Evolutionary conservation across 1,284 basidiomycete species (phyloP).

Genomic region (Wolfiporia cocos): DNA sequence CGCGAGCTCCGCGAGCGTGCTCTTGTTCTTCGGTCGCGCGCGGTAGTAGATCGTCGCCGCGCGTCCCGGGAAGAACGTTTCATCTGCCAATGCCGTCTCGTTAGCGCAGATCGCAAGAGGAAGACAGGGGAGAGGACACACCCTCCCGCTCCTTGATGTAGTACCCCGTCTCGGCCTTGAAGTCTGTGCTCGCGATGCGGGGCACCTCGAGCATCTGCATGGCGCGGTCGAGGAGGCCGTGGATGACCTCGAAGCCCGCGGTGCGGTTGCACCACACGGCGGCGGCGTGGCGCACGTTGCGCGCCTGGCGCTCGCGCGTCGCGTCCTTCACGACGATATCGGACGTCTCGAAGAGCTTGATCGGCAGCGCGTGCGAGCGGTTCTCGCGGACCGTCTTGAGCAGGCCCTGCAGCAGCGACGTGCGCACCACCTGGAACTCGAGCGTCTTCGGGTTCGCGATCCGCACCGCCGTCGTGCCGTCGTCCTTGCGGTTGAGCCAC

Average conservation of each 20-base stretch:
- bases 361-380: conserved; percentile 86
- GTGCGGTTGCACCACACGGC: conserved; percentile 96
- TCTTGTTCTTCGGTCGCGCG: conserved; percentile 37
- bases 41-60: conserved; percentile 90
- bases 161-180: conserved; percentile 69
- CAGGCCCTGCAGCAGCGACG: conserved; percentile 90
- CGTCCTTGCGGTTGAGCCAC: conserved; percentile 84
- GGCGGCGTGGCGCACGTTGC: conserved; percentile 84
- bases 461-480: conserved; percentile 77
- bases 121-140: conserved; percentile 30
- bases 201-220: conserved; percentile 95
- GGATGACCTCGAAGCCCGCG: conserved; percentile 95
- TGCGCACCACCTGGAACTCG: conserved; percentile 97
- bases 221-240: conserved; percentile 88
- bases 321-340: conserved; percentile 91
- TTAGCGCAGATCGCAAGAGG: neutral
- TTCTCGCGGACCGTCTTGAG: conserved; percentile 98
- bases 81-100: conserved; percentile 43
- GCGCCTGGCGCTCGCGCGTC: conserved; percentile 73
- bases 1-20: conserved; percentile 19
- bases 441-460: conserved; percentile 97
- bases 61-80: conserved; percentile 92
- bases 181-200: conserved; percentile 57
- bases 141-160: conserved; percentile 86
- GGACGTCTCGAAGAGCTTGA: conserved; percentile 91